Evolutionary conservation across 139 green algal species (phyloP).

Genomic region (Nannochloris sp.): DNA sequence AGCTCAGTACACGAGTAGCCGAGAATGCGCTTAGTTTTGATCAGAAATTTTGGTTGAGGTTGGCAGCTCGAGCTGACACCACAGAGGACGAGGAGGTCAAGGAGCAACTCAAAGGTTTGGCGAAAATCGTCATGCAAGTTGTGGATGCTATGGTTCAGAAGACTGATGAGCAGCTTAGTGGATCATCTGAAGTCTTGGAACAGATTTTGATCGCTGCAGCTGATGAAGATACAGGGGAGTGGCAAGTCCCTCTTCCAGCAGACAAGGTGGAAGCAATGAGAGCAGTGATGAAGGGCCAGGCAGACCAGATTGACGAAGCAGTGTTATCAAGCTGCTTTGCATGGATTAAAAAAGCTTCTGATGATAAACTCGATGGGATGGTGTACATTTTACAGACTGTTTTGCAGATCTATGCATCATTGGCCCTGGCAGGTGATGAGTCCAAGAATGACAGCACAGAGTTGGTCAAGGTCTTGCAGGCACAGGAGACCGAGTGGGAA

Average conservation of each 20-base stretch:
- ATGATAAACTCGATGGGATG: slow-evolving; percentile 71
- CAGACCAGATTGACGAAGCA: slow-evolving; percentile 44
- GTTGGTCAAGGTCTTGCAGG: neutral
- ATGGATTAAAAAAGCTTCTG: slow-evolving; percentile 78
- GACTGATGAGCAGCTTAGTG: slow-evolving; percentile 61
- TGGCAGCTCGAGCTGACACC: slow-evolving; percentile 72
- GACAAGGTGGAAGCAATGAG: slow-evolving; percentile 47
- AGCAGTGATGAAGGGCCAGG: slow-evolving; percentile 10
- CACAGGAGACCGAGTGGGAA: slow-evolving; percentile 49
- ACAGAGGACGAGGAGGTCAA: slow-evolving; percentile 38
- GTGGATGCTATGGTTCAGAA: slow-evolving; percentile 68
- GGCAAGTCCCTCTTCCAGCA: slow-evolving; percentile 66
- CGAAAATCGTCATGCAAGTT: slow-evolving; percentile 63
- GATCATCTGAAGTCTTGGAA: slow-evolving; percentile 56
- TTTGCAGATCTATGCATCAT: slow-evolving; percentile 79
- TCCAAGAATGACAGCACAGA: neutral
- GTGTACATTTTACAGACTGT: slow-evolving; percentile 74
- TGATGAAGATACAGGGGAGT: slow-evolving; percentile 68
- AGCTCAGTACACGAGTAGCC: slow-evolving; percentile 65
- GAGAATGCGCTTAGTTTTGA: slow-evolving; percentile 84
- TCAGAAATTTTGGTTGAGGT: slow-evolving; percentile 82
- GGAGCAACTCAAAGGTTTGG: slow-evolving; percentile 33
- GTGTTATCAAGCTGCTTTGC: slow-evolving; percentile 80
- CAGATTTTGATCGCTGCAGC: slow-evolving; percentile 68
- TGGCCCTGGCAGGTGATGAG: slow-evolving; percentile 28